These are phyloP conservation scores for Phytophthora sansomeana DNA, from an alignment of 352 stramenopile species.

Conservation along the genomic window DNA sequence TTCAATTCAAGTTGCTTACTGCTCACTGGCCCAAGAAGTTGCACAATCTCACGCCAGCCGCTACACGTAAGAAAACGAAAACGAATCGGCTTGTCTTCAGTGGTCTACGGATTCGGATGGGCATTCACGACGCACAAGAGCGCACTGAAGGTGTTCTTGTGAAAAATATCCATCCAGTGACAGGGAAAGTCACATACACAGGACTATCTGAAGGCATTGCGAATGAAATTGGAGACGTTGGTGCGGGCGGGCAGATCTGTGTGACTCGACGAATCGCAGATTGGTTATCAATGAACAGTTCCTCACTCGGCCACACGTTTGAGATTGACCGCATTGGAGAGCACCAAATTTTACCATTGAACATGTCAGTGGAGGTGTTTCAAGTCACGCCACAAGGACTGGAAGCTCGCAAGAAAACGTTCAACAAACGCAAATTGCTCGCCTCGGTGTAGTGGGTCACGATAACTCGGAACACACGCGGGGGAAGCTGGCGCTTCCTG, in stretches of 20 bases:
- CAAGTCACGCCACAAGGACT: slow-evolving; percentile 46
- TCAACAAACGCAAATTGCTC: slow-evolving; percentile 29
- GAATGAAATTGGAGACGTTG: slow-evolving; percentile 56
- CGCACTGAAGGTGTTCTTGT: slow-evolving; percentile 52
- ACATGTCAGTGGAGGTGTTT: slow-evolving; percentile 49
- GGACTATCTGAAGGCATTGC: slow-evolving; percentile 68
- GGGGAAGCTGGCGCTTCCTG: too few relatives aligned
- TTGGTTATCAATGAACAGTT: slow-evolving; percentile 46
- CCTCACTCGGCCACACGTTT: slow-evolving; percentile 27
- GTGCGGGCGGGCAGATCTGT: slow-evolving; percentile 60
- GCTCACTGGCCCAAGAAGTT: slow-evolving; percentile 55
- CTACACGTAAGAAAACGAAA: slow-evolving; percentile 43
- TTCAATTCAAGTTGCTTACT: slow-evolving; percentile 55
- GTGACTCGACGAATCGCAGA: slow-evolving; percentile 49
- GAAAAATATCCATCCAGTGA: slow-evolving; percentile 55
- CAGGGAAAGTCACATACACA: slow-evolving; percentile 60
- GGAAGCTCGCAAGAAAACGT: slow-evolving; percentile 47
- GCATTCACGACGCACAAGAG: slow-evolving; percentile 58
- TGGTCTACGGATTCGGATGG: slow-evolving; percentile 65
- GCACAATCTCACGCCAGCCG: slow-evolving; percentile 47
- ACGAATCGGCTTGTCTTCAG: slow-evolving; percentile 58
- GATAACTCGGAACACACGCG: too few relatives aligned
- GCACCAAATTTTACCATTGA: slow-evolving; percentile 45
- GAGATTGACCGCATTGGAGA: slow-evolving; percentile 40
- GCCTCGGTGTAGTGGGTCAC: too few relatives aligned